Evolutionary conservation across 345 rosid genomes (phyloP), one percentile per base, ranked within the genome.

Genomic region (Carallia brachiata): DNA sequence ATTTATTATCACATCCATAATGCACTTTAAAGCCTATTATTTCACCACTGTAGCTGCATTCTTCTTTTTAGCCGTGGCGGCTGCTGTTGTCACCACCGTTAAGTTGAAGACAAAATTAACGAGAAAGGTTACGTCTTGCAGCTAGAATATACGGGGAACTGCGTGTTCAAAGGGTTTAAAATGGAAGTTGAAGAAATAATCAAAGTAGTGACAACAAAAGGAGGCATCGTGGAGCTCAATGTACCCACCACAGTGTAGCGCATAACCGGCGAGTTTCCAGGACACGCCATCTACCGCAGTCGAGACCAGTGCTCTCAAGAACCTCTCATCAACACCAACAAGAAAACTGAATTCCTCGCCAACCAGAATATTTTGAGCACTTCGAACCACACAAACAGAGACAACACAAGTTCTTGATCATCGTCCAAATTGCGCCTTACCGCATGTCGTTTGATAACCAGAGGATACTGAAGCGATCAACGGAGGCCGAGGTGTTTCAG

Each of bases 211-310:
- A 91, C 95, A 6, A 75, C 91, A 15, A 80, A 79, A 66, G 95
- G 97, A 1, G 97, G 90, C 37, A 73, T 91, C 34, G 85, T 91
- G 91, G 92, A 89, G 88, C 82, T 91, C 36, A 66, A 74, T 63
- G 72, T 86, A 36, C 95, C 97, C 39, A 77, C 89, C 74, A 89
- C 88, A 2, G 86, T 91, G 7, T 88, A 85, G 66, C 79, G 73
- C 70, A 87, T 91, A 61, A 89, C 95, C 75, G 80, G 86, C 78
- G 91, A 89, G 62, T 91, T 91, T 62, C 91, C 95, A 1, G 92
- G 90, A 52, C 89, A 91, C 61, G 89, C 90, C 67, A 78, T 91
- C 48, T 87, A 84, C 83, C 86, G 79, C 54, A 74, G 79, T 19
- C 77, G 69, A 19, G 82, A 84, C 62, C 61, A 69, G 36, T 67